Evolutionary conservation across 2,329 filamentous ascomycete genomes (phyloP).

Genomic region (Knufia petricola): DNA sequence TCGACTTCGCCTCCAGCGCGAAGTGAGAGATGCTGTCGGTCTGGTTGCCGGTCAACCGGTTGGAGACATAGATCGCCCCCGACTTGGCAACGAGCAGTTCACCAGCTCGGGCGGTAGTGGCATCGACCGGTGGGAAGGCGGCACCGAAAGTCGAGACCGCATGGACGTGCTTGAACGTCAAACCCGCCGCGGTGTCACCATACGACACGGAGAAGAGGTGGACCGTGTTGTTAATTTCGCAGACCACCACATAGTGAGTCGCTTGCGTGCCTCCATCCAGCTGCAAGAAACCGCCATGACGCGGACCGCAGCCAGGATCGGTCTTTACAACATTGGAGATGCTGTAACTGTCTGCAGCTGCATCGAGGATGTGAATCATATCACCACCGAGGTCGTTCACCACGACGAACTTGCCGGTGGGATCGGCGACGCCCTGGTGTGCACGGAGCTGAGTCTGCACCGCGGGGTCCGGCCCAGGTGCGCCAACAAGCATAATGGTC

Average conservation of each 20-base stretch:
- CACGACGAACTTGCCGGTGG: slow-evolving; percentile 52
- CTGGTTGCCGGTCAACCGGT: slow-evolving; percentile 36
- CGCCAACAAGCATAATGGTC: slow-evolving; percentile 16
- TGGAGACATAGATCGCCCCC: slow-evolving; percentile 53
- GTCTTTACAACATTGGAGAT: slow-evolving; percentile 27
- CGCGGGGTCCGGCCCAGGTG: slow-evolving; percentile 29
- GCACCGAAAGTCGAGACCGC: slow-evolving; percentile 32
- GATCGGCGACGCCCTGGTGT: slow-evolving; percentile 56
- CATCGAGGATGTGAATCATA: slow-evolving; percentile 48
- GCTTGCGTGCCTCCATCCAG: slow-evolving; percentile 24
- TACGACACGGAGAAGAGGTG: slow-evolving; percentile 44
- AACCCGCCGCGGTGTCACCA: slow-evolving; percentile 24
- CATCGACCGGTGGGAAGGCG: slow-evolving; percentile 37
- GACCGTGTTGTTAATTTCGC: slow-evolving; percentile 48
- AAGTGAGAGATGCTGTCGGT: slow-evolving; percentile 8
- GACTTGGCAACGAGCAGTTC: slow-evolving; percentile 32
- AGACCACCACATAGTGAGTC: slow-evolving; percentile 51
- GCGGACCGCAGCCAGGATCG: slow-evolving; percentile 50
- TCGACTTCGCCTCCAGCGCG: slow-evolving; percentile 1
- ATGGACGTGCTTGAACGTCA: slow-evolving; percentile 10
- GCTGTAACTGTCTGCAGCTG: not conserved
- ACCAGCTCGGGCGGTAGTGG: slow-evolving; percentile 39
- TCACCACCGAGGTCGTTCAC: slow-evolving; percentile 60
- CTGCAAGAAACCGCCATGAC: slow-evolving; percentile 52
- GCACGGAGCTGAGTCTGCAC: slow-evolving; percentile 53